Evolutionary conservation across 179 eudicot species (phyloP).

Genomic region (Dionaea muscipula): DNA sequence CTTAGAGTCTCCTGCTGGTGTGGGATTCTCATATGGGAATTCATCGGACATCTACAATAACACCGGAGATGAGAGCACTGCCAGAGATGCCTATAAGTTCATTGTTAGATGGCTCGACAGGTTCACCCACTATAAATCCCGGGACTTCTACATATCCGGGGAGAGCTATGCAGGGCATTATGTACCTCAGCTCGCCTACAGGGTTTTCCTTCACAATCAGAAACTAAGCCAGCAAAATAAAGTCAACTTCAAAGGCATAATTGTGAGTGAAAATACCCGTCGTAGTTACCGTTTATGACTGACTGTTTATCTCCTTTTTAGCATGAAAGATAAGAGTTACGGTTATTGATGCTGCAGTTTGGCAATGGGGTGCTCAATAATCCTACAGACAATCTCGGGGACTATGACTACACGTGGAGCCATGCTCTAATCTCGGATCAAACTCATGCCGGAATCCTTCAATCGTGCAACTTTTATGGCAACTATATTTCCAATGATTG

Average conservation of each 20-base stretch:
- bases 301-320: no score
- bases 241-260: slow-evolving; percentile 39
- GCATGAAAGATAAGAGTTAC: background rate
- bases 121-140: slow-evolving; percentile 39
- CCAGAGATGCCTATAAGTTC: slow-evolving; percentile 37
- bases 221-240: slow-evolving; percentile 10
- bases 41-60: slow-evolving; percentile 15
- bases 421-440: slow-evolving; percentile 63
- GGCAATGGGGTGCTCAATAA: slow-evolving; percentile 76
- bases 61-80: slow-evolving; percentile 41
- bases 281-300: no score
- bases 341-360: slow-evolving; percentile 32
- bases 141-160: slow-evolving; percentile 40
- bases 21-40: slow-evolving; percentile 51
- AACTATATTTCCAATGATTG: slow-evolving; percentile 14
- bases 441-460: slow-evolving; percentile 19
- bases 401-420: slow-evolving; percentile 42
- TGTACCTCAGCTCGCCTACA: slow-evolving; percentile 49
- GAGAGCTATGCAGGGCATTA: slow-evolving; percentile 59
- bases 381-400: slow-evolving; percentile 38
- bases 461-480: slow-evolving; percentile 35
- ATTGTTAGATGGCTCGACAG: slow-evolving; percentile 46
- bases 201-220: slow-evolving; percentile 27
- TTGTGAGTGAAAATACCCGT: slow-evolving; percentile 20
- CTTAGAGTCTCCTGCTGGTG: slow-evolving; percentile 58